phyloP scores from a whole-genome alignment of 2,329 filamentous ascomycete species.

The Aspergillus sp. region DNA sequence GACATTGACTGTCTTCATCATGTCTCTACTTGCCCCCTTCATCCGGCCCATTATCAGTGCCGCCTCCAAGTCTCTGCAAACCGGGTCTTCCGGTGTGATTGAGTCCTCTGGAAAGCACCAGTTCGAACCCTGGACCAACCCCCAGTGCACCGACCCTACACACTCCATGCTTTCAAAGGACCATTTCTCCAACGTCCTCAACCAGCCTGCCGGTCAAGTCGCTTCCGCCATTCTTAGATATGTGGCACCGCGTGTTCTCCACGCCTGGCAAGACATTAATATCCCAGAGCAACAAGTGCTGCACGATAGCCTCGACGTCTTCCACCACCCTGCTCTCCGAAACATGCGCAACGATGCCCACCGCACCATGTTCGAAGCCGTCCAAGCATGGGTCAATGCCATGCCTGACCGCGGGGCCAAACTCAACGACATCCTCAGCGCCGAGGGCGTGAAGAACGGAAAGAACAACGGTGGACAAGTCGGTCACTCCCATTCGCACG shows the following conservation, averaged over 20 bases:
- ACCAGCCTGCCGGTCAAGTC: slow-evolving; percentile 72
- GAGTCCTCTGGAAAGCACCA: slow-evolving; percentile 70
- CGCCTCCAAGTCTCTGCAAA: slow-evolving; percentile 80
- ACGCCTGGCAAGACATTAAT: slow-evolving; percentile 87
- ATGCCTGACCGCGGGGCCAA: slow-evolving; percentile 64
- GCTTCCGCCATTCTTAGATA: slow-evolving; percentile 80
- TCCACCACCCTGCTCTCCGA: slow-evolving; percentile 86
- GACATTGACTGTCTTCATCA: slow-evolving; percentile 84
- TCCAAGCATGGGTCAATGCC: slow-evolving; percentile 76
- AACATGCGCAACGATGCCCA: slow-evolving; percentile 77
- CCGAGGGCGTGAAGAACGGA: slow-evolving; percentile 77
- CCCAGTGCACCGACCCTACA: slow-evolving; percentile 72
- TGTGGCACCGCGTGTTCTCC: slow-evolving; percentile 80
- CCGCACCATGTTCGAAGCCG: slow-evolving; percentile 81
- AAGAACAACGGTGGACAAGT: slow-evolving; percentile 58
- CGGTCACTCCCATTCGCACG: slow-evolving; percentile 30
- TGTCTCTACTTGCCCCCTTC: slow-evolving; percentile 88
- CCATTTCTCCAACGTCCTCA: slow-evolving; percentile 77
- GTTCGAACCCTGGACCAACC: slow-evolving; percentile 77
- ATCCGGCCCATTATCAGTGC: slow-evolving; percentile 87
- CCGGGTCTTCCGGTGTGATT: slow-evolving; percentile 73
- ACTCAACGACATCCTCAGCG: slow-evolving; percentile 74
- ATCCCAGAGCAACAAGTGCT: slow-evolving; percentile 81
- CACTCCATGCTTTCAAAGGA: slow-evolving; percentile 83
- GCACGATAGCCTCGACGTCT: slow-evolving; percentile 75